These are phyloP conservation scores for Zasmidium cellare DNA, from an alignment of 2,329 filamentous ascomycete genomes.

Conservation along the genomic window DNA sequence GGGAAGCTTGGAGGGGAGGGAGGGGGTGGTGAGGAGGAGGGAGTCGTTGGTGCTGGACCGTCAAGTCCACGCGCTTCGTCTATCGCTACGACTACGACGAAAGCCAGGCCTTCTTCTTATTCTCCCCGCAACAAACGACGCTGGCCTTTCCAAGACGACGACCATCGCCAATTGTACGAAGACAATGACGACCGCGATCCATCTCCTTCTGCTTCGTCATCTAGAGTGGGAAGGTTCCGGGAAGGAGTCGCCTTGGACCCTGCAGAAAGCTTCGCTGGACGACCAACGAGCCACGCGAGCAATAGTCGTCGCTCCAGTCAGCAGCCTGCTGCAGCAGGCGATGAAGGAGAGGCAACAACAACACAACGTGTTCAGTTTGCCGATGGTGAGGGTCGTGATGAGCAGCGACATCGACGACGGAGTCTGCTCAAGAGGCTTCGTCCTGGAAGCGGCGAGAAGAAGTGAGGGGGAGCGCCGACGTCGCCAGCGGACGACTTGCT, in stretches of 20 bases:
- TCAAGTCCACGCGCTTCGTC: too few relatives aligned
- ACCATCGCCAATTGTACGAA: too few relatives aligned
- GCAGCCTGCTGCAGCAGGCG: background rate
- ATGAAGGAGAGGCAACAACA: too few relatives aligned
- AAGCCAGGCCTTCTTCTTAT: background rate
- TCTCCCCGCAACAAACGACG: background rate
- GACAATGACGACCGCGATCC: too few relatives aligned
- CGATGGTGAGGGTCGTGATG: too few relatives aligned
- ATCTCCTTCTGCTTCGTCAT: background rate
- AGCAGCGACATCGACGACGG: background rate
- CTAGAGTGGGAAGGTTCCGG: background rate
- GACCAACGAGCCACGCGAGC: background rate
- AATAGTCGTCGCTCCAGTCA: background rate
- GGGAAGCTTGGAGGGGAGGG: background rate
- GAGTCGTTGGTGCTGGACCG: too few relatives aligned
- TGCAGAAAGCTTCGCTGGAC: background rate
- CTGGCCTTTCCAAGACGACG: background rate
- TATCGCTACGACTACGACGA: background rate
- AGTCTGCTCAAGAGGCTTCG: background rate
- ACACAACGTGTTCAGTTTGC: too few relatives aligned
- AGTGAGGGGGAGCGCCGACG: too few relatives aligned
- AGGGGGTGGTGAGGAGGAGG: background rate
- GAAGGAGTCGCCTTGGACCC: background rate
- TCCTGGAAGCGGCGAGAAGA: background rate
- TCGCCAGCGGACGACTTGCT: too few relatives aligned